Base-by-base conservation (phyloP, 2,329 filamentous ascomycete species). In the Fusarium avenaceum region DNA sequence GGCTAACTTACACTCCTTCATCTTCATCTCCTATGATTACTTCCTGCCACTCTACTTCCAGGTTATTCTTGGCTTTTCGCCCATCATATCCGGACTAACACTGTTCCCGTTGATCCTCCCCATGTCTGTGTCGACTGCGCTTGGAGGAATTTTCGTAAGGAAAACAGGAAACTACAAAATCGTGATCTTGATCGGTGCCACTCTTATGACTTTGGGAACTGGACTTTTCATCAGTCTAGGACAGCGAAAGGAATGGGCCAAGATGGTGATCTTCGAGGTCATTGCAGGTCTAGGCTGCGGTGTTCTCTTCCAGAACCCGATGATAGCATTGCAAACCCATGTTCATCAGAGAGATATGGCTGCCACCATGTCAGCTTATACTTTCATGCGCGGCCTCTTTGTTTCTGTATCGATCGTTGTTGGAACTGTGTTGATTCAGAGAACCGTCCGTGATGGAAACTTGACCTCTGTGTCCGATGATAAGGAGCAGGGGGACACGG, bases 1-100 rank as follows among this genome's bases (percentile, higher is more conserved):
- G 33, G 90, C 89, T 68, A 92, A 92, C 80, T 84, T 87, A 64
- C 92, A 96, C 77, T 89, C 90, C 32, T 86, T 90, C 68, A 88
- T 91, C 62, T 95, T 94, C 81, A 93, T 94, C 71, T 86, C 90
- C 0, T 88, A 87, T 28, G 87, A 87, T 63, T 96, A 94, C 82
- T 96, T 92, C 78, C 82, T 96, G 3, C 92, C 93, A 0, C 84
- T 97, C 3, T 97, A 96, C 81, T 95, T 94, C 77, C 92, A 96
- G 77, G 86, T 89, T 45, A 88, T 92, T 47, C 83, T 92, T 30
- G 85, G 90, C 39, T 87, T 88, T 6, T 84, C 85, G 0, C 90
- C 92, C 0, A 86, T 94, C 32, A 81, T 90, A 24, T 91, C 89
- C 1, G 92, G 92, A 49, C 87, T 94, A 48, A 92, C 92, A 71